phyloP scores from a whole-genome alignment of 2,329 filamentous ascomycete genomes.

The Rosellinia necatrix region DNA sequence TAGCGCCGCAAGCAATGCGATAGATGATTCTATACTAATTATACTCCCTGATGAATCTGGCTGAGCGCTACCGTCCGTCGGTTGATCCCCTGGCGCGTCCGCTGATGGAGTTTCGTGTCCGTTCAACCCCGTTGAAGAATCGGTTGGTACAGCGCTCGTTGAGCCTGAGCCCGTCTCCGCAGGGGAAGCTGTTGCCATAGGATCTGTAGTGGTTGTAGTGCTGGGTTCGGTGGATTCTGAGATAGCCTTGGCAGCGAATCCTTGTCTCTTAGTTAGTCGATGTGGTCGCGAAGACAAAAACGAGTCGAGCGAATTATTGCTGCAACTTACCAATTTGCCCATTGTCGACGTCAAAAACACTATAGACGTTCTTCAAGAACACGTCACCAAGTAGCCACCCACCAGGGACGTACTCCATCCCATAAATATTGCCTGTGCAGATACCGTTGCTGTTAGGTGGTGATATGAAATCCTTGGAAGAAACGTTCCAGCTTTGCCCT shows the following conservation, averaged over 20 bases:
- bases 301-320: not conserved
- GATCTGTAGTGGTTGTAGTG: constrained; percentile 18
- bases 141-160: constrained; percentile 18
- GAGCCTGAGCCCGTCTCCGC: constrained; percentile 24
- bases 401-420: constrained; percentile 66
- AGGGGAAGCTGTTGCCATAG: constrained; percentile 30
- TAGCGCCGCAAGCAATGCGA: constrained; percentile 29
- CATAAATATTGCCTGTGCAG: constrained; percentile 76
- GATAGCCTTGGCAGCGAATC: constrained; percentile 45
- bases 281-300: not conserved
- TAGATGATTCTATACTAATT: constrained; percentile 27
- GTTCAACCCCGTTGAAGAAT: constrained; percentile 39
- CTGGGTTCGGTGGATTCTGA: constrained; percentile 13
- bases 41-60: constrained; percentile 34
- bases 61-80: constrained; percentile 28
- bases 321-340: constrained; percentile 61
- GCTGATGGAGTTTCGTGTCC: constrained; percentile 44
- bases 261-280: constrained; percentile 30
- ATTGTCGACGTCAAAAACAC: constrained; percentile 78
- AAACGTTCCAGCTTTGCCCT: constrained; percentile 68
- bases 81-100: constrained; percentile 20
- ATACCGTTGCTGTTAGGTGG: constrained; percentile 48
- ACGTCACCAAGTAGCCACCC: constrained; percentile 84
- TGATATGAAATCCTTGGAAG: constrained; percentile 72
- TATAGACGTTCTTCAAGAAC: constrained; percentile 89